Evolutionary conservation across 345 rosid genomes (phyloP).

Genomic region (Eucalyptus cloeziana): DNA sequence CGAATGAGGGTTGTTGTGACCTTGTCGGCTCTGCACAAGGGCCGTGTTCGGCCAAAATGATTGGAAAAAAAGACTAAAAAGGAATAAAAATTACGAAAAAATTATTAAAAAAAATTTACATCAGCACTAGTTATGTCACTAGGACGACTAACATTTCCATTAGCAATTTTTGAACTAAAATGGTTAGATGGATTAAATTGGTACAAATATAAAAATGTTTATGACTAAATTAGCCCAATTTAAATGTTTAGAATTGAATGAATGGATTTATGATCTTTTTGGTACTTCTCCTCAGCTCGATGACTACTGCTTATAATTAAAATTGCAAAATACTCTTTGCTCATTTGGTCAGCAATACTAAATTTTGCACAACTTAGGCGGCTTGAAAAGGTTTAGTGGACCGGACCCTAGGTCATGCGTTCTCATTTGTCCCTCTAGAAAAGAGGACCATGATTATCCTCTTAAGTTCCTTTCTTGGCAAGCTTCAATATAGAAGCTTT

Average conservation of each 20-base stretch:
- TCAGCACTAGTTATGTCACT: not conserved
- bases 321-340: not conserved
- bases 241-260: not conserved
- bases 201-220: not conserved
- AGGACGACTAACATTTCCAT: rapidly evolving
- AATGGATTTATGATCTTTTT: not conserved
- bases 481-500: not conserved
- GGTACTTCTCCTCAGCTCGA: not conserved
- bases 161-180: not conserved
- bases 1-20: too few species aligned
- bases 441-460: not conserved
- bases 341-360: not conserved
- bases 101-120: not conserved
- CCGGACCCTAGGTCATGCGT: not conserved
- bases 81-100: rapidly evolving
- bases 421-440: not conserved
- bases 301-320: not conserved
- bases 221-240: not conserved
- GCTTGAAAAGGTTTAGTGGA: not conserved
- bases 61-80: not conserved
- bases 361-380: not conserved
- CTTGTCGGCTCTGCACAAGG: too few species aligned
- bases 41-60: too few species aligned
- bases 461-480: not conserved
- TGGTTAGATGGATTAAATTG: rapidly evolving